Conservation (phyloP, 163 green algal genomes). For the Scenedesmus sp. region DNA sequence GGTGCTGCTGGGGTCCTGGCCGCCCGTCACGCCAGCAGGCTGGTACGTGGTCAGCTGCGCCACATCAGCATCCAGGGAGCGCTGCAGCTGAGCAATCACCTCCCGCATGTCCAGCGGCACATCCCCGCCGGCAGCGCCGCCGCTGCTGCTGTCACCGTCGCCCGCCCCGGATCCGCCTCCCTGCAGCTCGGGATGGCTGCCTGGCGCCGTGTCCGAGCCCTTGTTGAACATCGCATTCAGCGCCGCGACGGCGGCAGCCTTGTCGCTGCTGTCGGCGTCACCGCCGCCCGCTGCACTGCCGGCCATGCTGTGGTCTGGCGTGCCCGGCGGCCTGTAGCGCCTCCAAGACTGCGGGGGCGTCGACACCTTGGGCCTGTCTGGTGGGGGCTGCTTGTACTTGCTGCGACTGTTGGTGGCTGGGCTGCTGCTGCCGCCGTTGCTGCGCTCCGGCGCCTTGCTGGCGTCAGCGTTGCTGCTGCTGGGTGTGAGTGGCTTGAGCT, state of each 20-base stretch:
- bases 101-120: neutral
- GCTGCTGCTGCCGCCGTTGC: conserved; percentile 24
- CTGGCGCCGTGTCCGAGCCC: neutral
- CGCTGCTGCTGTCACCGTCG: neutral
- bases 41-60: neutral
- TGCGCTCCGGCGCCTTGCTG: neutral
- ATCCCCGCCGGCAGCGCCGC: neutral
- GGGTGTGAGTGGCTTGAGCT: conserved; percentile 1
- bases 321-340: neutral
- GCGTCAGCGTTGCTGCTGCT: conserved; percentile 18
- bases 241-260: conserved; percentile 38
- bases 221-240: conserved; percentile 30
- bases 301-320: conserved; percentile 1
- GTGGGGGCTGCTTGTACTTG: conserved; percentile 7
- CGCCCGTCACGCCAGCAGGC: neutral
- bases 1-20: neutral
- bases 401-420: neutral
- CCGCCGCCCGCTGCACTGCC: neutral
- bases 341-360: neutral
- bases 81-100: conserved; percentile 27
- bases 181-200: conserved; percentile 17
- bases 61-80: conserved; percentile 34
- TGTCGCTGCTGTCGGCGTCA: neutral
- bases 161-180: neutral
- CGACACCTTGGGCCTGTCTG: neutral